A percentile compares a stretch with the other conserved stretches of the same genome.
These are phyloP conservation scores for Pichia sp. DNA, from an alignment of 1,139 yeast species.

Conservation along the genomic window DNA sequence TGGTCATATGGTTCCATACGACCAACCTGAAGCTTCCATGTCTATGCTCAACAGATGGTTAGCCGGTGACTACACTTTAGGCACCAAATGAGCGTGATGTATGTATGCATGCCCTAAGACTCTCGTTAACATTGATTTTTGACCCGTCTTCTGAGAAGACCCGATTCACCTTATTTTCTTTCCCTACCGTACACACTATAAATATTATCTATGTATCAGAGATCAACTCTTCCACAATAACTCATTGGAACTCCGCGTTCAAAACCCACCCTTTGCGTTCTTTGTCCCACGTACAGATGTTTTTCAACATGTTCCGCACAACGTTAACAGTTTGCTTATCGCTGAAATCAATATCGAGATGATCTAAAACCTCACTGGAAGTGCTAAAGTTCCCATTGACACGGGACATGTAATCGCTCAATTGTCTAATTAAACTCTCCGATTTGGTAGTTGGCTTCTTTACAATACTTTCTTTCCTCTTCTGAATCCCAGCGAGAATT, in stretches of 20 bases:
- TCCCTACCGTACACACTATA: no score
- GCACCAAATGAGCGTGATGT: slow-evolving; percentile 22
- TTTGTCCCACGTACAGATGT: slow-evolving; percentile 64
- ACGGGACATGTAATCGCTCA: slow-evolving; percentile 28
- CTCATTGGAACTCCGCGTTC: slow-evolving; percentile 56
- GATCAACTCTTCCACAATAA: no score
- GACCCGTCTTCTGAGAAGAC: no score
- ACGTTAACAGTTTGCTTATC: slow-evolving; percentile 54
- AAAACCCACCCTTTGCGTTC: slow-evolving; percentile 55
- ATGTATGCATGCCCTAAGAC: slow-evolving; percentile 12
- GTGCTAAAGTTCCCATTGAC: slow-evolving; percentile 40
- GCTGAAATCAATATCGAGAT: slow-evolving; percentile 39
- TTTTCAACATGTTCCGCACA: slow-evolving; percentile 60
- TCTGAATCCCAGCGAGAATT: slow-evolving; percentile 32
- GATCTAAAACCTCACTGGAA: slow-evolving; percentile 52
- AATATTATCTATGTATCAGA: no score
- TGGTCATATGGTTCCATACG: slow-evolving; percentile 59
- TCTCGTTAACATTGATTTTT: slow-evolving; percentile 8
- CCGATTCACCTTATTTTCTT: no score
- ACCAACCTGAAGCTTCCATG: slow-evolving; percentile 41
- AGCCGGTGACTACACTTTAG: slow-evolving; percentile 33
- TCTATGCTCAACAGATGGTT: slow-evolving; percentile 43
- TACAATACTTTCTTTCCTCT: slow-evolving; percentile 11
- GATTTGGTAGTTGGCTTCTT: slow-evolving; percentile 13
- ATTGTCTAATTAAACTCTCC: slow-evolving; percentile 21